Evolutionary conservation across 768 basidiomycete genomes (phyloP).

Genomic region (Exidia glandulosa): DNA sequence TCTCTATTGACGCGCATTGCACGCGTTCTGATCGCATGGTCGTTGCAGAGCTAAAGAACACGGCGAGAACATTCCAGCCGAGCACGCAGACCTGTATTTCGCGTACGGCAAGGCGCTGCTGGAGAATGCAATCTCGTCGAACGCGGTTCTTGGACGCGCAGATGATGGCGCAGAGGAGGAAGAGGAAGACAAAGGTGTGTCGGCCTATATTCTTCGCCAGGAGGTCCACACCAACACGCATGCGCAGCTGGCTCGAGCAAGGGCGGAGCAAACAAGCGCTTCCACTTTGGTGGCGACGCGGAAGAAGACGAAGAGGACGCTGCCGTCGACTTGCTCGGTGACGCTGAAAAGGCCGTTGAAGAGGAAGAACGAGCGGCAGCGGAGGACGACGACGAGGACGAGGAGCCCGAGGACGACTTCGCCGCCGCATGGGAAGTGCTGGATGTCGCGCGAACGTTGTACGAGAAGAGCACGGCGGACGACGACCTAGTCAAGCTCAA

Average conservation of each 20-base stretch:
- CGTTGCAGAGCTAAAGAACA: slow-evolving; percentile 51
- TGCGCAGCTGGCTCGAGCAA: slow-evolving; percentile 22
- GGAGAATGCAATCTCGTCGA: slow-evolving; percentile 83
- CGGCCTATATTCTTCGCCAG: not conserved
- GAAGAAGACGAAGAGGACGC: slow-evolving; percentile 52
- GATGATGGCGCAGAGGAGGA: slow-evolving; percentile 44
- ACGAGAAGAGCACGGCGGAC: slow-evolving; percentile 52
- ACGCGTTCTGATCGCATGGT: slow-evolving; percentile 4
- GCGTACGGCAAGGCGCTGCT: slow-evolving; percentile 87
- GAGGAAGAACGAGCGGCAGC: slow-evolving; percentile 39
- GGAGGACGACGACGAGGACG: slow-evolving; percentile 55
- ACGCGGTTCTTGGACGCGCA: slow-evolving; percentile 82
- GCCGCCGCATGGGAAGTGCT: slow-evolving; percentile 96
- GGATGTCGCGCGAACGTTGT: slow-evolving; percentile 86
- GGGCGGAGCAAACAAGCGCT: slow-evolving; percentile 41
- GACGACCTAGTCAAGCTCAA: slow-evolving; percentile 61
- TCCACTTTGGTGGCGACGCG: slow-evolving; percentile 74
- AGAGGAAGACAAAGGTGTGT: slow-evolving; percentile 26
- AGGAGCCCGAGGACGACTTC: slow-evolving; percentile 90
- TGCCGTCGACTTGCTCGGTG: slow-evolving; percentile 54
- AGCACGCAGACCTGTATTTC: slow-evolving; percentile 81
- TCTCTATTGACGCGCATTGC: not conserved
- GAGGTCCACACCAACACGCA: slow-evolving; percentile 6
- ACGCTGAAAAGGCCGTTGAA: slow-evolving; percentile 33
- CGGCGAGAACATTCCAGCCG: slow-evolving; percentile 63